Conservation (phyloP, 495 filamentous ascomycete genomes). For the Corynascus novoguineensis region DNA sequence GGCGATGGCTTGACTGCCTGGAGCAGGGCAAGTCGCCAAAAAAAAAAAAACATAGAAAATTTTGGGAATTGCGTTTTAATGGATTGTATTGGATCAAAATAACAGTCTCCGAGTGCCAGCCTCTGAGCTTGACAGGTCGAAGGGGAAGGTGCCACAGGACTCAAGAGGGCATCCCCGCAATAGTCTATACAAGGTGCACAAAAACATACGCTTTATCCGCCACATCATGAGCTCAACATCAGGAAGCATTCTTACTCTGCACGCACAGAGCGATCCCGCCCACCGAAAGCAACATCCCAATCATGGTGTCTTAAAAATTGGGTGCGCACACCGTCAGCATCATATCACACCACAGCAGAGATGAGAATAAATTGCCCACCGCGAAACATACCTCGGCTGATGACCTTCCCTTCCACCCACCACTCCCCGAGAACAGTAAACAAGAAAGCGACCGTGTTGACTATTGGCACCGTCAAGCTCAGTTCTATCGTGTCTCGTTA, state of each 20-base stretch:
- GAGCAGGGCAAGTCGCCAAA: background rate
- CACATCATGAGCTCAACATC: too few relatives aligned
- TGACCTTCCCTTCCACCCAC: slow-evolving; percentile 88
- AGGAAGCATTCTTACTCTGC: slow-evolving; percentile 17
- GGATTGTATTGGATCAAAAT: too few relatives aligned
- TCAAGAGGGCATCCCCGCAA: too few relatives aligned
- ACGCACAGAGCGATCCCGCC: slow-evolving; percentile 18
- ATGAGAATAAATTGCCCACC: too few relatives aligned
- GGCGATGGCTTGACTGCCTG: slow-evolving; percentile 1
- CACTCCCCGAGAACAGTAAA: slow-evolving; percentile 95
- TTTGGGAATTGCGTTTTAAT: too few relatives aligned
- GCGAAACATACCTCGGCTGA: slow-evolving; percentile 58
- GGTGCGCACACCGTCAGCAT: slow-evolving; percentile 3
- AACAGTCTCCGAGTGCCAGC: too few relatives aligned
- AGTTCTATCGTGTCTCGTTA: slow-evolving; percentile 53
- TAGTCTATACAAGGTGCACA: background rate
- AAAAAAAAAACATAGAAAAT: background rate
- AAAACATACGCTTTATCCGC: too few relatives aligned
- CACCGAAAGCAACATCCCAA: slow-evolving; percentile 12
- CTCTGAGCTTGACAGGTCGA: too few relatives aligned
- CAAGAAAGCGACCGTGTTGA: slow-evolving; percentile 87
- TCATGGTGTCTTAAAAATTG: slow-evolving; percentile 18
- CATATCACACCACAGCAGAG: background rate
- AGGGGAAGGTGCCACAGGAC: too few relatives aligned
- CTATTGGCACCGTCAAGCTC: slow-evolving; percentile 89